These are phyloP conservation scores for Coelastrella sp. DNA, from an alignment of 139 green algal species.

Conservation along the genomic window DNA sequence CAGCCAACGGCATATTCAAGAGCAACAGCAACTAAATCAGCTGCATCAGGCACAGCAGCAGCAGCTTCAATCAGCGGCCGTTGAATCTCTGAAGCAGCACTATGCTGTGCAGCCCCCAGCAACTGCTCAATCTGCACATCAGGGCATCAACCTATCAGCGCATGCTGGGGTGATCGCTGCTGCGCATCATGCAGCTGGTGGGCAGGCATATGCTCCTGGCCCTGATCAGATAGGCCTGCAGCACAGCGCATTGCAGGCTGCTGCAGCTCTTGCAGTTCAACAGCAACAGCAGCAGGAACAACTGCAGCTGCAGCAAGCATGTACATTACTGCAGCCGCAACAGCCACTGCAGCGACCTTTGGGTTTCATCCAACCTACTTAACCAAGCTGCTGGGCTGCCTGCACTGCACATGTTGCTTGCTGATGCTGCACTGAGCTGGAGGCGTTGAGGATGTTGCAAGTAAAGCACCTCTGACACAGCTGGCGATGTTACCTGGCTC, in stretches of 20 bases:
- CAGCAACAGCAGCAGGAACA: neutral
- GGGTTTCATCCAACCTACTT: neutral
- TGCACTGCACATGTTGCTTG: neutral
- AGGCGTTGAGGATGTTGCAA: neutral
- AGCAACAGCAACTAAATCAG: neutral
- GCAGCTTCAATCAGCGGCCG: neutral
- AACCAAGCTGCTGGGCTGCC: neutral
- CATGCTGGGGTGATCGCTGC: neutral
- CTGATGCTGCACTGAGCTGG: neutral
- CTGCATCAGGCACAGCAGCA: neutral
- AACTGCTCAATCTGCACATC: neutral
- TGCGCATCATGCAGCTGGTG: neutral
- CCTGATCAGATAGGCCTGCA: neutral
- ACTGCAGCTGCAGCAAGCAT: neutral
- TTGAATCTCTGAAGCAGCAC: neutral
- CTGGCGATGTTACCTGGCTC: too few relatives aligned
- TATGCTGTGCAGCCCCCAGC: neutral
- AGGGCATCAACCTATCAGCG: neutral
- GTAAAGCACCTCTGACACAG: neutral
- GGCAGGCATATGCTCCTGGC: neutral
- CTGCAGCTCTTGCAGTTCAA: neutral
- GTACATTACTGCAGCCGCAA: neutral
- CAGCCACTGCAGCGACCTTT: neutral
- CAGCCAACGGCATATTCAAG: neutral
- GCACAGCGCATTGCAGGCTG: neutral